Base-by-base conservation (phyloP, 2,329 filamentous ascomycete genomes). In the Parastagonospora nodorum region DNA sequence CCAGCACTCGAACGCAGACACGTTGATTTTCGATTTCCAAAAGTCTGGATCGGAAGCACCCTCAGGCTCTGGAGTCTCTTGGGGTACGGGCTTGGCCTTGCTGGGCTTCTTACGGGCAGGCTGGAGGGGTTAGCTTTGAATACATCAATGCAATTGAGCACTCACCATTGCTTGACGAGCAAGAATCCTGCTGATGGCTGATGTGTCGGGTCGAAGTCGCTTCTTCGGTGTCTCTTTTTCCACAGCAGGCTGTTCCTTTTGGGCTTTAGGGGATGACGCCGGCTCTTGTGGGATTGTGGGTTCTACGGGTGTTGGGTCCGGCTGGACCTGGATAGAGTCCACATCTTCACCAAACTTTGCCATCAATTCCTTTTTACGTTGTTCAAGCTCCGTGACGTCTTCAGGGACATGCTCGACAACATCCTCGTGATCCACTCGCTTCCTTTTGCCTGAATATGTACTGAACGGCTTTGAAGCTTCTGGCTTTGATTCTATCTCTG, bases 1-100 rank as follows among this genome's bases (percentile, higher is more conserved):
- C 55, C 86, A 84, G 73, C 92, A 97, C 71, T 97, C 93, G 1
- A 95, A 89, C 16, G 90, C 92, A 19, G 84, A 82, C 53, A 96
- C 85, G 9, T 78, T 82, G 52, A 97, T 87, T 59, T 86, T 90
- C 4, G 84, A 77, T 59, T 84, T 84, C 92, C 92, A 97, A 16
- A 83, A 80, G 28, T 88, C 81, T 0, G 81, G 75, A 38, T 84
- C 80, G 38, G 82, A 58, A 31, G 60, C 60, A 8, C 57, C 59
- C 36, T 66, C 66, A 8, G 60, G 60, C 32, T 68, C 66, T 11
- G 62, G 56, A 8, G 53, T 41, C 31, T 55, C 40, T 16, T 68
- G 63, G 19, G 60, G 30, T 8, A 29, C 53, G n/a, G 41, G 28
- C 39, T 66, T 63, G 0, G 49, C 39, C 36, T 60, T 64, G 36